Percentiles rank a stretch among this genome's conserved stretches.
phyloP scores from a whole-genome alignment of 2,329 filamentous ascomycete species.

The Sarocladiaceae sp. region DNA sequence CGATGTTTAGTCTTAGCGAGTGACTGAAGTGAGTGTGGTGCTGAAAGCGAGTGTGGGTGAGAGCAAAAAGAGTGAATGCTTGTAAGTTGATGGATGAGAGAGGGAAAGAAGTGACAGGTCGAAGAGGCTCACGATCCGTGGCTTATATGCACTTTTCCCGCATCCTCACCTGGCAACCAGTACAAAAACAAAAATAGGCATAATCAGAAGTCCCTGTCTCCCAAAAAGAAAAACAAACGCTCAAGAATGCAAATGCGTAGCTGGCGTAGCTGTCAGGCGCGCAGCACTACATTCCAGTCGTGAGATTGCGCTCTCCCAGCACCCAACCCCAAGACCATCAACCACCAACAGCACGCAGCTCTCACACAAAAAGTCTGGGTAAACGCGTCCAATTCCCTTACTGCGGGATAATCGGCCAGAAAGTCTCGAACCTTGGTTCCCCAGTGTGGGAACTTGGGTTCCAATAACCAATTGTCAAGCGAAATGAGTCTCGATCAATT shows the following conservation, averaged over 20 bases:
- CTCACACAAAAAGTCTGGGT: too few relatives aligned
- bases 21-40: slow-evolving; percentile 17
- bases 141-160: slow-evolving; percentile 8
- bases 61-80: slow-evolving; percentile 1
- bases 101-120: neutral
- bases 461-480: too few relatives aligned
- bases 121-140: too few relatives aligned
- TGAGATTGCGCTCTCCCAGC: too few relatives aligned
- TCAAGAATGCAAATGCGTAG: neutral
- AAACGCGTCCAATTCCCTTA: too few relatives aligned
- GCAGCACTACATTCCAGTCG: neutral
- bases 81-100: slow-evolving; percentile 4
- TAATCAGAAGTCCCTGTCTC: too few relatives aligned
- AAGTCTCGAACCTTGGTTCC: too few relatives aligned
- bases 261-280: neutral
- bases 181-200: too few relatives aligned
- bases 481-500: too few relatives aligned
- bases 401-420: too few relatives aligned
- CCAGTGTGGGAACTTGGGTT: too few relatives aligned
- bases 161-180: neutral
- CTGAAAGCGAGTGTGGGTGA: slow-evolving; percentile 4
- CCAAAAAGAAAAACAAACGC: neutral
- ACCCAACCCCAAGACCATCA: neutral
- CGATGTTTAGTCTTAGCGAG: slow-evolving; percentile 16
- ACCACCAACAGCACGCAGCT: too few relatives aligned